phyloP scores from a whole-genome alignment of 176 grass and related monocot genomes.

The Eragrostis nindensis region DNA sequence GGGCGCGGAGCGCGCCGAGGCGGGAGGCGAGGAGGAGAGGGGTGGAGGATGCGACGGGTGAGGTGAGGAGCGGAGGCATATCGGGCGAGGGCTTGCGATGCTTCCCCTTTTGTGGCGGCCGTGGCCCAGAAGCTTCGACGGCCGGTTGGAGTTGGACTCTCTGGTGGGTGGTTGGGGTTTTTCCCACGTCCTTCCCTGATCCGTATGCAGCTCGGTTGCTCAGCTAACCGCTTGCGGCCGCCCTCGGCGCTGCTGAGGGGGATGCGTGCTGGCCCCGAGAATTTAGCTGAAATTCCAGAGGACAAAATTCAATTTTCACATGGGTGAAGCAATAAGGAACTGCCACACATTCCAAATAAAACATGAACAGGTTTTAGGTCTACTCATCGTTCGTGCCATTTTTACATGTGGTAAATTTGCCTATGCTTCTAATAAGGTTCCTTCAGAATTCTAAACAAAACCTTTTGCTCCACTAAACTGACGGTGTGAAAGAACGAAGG shows the following conservation, averaged over 20 bases:
- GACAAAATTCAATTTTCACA: neutral
- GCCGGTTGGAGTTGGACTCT: slow-evolving; percentile 1
- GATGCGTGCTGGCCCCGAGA: neutral
- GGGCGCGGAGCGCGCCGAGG: slow-evolving; percentile 3
- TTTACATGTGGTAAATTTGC: too few species aligned
- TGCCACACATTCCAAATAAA: neutral
- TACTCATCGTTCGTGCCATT: too few species aligned
- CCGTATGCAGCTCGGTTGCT: neutral
- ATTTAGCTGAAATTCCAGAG: neutral
- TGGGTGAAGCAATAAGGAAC: neutral
- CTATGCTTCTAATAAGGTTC: neutral
- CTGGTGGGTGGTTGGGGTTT: slow-evolving; percentile 20
- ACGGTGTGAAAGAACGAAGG: neutral
- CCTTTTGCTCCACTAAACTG: neutral
- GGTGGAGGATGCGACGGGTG: slow-evolving; percentile 47
- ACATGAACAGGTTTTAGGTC: too few species aligned
- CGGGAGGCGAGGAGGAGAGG: slow-evolving; percentile 39
- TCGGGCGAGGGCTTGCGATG: slow-evolving; percentile 30
- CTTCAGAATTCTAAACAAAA: neutral
- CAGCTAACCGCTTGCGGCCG: neutral
- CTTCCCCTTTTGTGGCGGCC: slow-evolving; percentile 56
- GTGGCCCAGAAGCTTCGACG: slow-evolving; percentile 51
- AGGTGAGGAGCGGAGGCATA: slow-evolving; percentile 63
- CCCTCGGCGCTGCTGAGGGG: neutral
- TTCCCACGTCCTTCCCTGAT: slow-evolving; percentile 5